Conservation (phyloP, 2,329 filamentous ascomycete species). For the Coniochaeta hoffmannii region DNA sequence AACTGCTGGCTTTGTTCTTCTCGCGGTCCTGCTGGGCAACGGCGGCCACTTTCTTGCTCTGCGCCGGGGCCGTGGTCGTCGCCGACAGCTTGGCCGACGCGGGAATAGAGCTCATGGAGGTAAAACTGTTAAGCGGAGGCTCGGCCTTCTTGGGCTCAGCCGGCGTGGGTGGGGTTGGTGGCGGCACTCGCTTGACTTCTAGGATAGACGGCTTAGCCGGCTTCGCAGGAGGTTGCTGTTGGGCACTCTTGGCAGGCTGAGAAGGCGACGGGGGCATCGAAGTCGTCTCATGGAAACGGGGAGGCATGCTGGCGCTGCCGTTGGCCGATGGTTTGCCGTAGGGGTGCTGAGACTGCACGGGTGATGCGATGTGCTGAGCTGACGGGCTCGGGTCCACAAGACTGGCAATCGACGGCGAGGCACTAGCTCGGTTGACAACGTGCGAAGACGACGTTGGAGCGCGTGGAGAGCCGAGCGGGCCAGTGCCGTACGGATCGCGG, state of each 20-base stretch:
- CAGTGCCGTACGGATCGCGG: constrained; percentile 39
- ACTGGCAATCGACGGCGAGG: constrained; percentile 86
- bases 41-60: constrained; percentile 37
- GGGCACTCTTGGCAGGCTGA: constrained; percentile 15
- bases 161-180: constrained; percentile 25
- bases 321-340: constrained; percentile 17
- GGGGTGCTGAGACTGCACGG: constrained; percentile 26
- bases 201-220: constrained; percentile 16
- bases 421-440: constrained; percentile 65
- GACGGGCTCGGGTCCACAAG: constrained; percentile 63
- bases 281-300: constrained; percentile 19
- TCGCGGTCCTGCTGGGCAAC: constrained; percentile 36
- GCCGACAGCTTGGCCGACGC: constrained; percentile 20
- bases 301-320: constrained; percentile 16
- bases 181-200: constrained; percentile 20
- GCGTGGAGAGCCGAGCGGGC: constrained; percentile 44
- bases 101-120: constrained; percentile 17
- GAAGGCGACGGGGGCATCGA: constrained; percentile 24
- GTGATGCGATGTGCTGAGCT: constrained; percentile 31
- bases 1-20: constrained; percentile 27
- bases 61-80: constrained; percentile 11
- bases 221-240: constrained; percentile 12
- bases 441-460: constrained; percentile 22
- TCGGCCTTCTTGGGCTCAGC: constrained; percentile 11
- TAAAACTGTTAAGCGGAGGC: constrained; percentile 14